Conservation (phyloP, 352 stramenopile genomes). For the Blastocystis sp. region DNA sequence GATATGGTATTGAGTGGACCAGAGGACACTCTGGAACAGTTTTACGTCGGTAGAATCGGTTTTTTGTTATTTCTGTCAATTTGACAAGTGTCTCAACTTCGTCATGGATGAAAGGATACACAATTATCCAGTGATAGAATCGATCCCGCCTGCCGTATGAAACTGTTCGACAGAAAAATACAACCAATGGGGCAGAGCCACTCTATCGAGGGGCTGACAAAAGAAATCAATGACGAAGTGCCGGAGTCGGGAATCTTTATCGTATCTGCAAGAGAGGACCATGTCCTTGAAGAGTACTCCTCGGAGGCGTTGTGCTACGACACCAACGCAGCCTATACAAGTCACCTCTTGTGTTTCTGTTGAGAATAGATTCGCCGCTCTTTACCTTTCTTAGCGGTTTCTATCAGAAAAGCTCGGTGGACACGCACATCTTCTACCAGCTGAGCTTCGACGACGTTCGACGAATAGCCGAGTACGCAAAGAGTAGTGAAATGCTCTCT, state of each 20-base stretch:
- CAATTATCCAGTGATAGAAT: not conserved
- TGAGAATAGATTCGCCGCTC: not conserved
- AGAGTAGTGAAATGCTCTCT: not conserved
- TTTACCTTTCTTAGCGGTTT: slow-evolving; percentile 13
- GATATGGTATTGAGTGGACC: too few relatives aligned
- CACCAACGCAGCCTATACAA: not conserved
- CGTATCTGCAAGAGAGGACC: not conserved
- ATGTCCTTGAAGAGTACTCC: too few relatives aligned
- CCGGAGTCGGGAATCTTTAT: not conserved
- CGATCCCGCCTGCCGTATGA: not conserved
- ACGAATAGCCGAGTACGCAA: slow-evolving; percentile 22
- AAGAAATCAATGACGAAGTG: not conserved
- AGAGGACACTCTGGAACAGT: too few relatives aligned
- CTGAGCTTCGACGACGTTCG: not conserved
- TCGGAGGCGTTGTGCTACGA: not conserved
- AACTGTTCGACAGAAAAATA: not conserved
- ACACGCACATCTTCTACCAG: slow-evolving; percentile 17
- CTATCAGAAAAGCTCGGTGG: not conserved
- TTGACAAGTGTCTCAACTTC: not conserved
- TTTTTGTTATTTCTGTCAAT: too few relatives aligned
- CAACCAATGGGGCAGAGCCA: not conserved
- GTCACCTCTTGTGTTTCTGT: not conserved
- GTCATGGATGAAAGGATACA: not conserved
- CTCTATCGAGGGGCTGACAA: not conserved
- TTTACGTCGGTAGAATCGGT: too few relatives aligned